Evolutionary conservation across 163 green algal species (phyloP), one percentile per base, ranked within the genome.

Genomic region (Volvox carteri): DNA sequence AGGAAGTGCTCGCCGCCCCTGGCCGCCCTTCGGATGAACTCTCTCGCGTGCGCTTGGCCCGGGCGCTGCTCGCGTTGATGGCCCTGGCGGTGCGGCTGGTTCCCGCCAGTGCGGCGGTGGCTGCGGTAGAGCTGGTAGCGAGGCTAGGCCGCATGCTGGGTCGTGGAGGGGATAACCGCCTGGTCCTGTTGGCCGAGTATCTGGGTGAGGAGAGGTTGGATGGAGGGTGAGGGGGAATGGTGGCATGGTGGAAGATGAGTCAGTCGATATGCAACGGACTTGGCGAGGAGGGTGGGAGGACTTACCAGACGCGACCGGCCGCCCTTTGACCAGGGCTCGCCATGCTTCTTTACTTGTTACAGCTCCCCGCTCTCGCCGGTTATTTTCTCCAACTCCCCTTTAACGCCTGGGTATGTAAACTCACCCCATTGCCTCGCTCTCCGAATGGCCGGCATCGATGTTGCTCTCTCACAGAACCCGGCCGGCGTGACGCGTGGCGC

Each of bases 1-100:
- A 89, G 84, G 84, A 89, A 50, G 52, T 89, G 25, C 70, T 89
- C 12, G 21, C 58, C 35, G 68, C 65, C 5, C 65, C 58, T 23
- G 35, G 28, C 30, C 81, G 65, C 46, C 46, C 80, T 35, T 50
- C n/a, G n/a, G 81, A 94, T 48, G 90, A 92, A 14, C 37, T 92
- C 0, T 42, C 90, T 12, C 83, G 85, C 37, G 65, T 94, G 73
- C 92, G 92, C 41, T 90, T 91, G 79, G 76, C 78, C 68, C 90
- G 91, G 39, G 52, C 58, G 25, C 48, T 92, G 4, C 75, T 92
- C 33, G 86, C 90, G 87, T 75, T 94, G 39, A 75, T 83, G 68
- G 54, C 4, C 1, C 68, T 83, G 70, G 84, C 70, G 30, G 68
- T 72, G 68, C 84, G 84, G 44, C 68, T 89, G 67, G 85, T 77